Evolutionary conservation across 148 eudicot genomes (phyloP).

Genomic region (Oxyria digyna): DNA sequence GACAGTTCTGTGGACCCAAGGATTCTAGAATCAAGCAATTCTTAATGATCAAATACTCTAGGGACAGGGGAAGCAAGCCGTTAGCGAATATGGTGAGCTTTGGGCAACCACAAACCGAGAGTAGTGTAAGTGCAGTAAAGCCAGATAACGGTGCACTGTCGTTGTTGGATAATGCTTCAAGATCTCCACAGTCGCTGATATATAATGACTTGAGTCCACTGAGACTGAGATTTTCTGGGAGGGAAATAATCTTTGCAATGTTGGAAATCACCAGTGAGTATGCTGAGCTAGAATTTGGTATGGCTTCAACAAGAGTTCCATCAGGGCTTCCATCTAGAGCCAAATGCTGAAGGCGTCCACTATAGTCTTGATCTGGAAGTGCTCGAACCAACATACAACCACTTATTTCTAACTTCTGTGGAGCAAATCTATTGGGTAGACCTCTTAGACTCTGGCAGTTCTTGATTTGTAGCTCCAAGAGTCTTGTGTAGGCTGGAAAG

Average conservation of each 20-base stretch:
- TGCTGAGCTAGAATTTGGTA: conserved; percentile 16
- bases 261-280: conserved; percentile 31
- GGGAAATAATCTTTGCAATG: conserved; percentile 13
- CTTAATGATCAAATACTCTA: neutral
- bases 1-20: no score
- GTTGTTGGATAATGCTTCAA: no score
- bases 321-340: conserved; percentile 16
- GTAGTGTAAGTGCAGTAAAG: conserved; percentile 13
- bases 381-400: neutral
- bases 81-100: conserved; percentile 12
- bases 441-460: neutral
- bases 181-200: neutral
- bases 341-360: conserved; percentile 20
- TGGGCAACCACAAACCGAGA: conserved; percentile 15
- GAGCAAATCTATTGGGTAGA: neutral
- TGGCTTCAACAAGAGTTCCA: conserved; percentile 15
- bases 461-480: neutral
- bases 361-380: neutral
- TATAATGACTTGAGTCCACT: conserved; percentile 1
- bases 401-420: no score
- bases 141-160: neutral
- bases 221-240: neutral
- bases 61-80: conserved; percentile 12
- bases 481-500: neutral
- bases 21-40: no score